These are phyloP conservation scores for Geotrichum aggregatum DNA, from an alignment of 1,139 yeast species.

Conservation along the genomic window DNA sequence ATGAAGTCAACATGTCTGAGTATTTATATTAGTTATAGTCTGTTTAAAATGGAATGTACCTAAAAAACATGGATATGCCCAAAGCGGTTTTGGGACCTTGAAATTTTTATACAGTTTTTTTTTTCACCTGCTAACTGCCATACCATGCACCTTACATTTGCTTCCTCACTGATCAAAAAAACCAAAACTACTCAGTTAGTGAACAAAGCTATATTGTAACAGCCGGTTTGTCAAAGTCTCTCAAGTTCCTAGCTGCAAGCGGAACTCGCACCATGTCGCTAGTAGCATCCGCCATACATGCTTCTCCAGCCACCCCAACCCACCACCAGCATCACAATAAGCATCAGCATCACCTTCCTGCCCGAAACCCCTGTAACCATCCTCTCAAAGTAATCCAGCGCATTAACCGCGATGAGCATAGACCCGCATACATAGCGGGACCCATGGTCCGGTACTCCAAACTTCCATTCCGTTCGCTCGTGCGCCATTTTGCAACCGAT, in stretches of 20 bases:
- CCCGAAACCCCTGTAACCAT: conserved; percentile 49
- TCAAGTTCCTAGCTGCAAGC: too few species aligned
- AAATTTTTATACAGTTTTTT: background rate
- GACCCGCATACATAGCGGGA: conserved; percentile 79
- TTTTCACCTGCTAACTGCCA: too few species aligned
- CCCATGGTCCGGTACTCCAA: conserved; percentile 98
- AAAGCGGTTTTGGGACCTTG: background rate
- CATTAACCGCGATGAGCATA: conserved; percentile 39
- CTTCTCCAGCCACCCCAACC: too few species aligned
- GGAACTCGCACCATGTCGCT: too few species aligned
- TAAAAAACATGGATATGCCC: background rate
- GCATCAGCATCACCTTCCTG: conserved; percentile 19
- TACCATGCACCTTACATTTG: too few species aligned
- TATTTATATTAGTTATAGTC: background rate
- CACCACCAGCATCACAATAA: background rate
- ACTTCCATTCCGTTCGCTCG: conserved; percentile 79
- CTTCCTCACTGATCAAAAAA: too few species aligned
- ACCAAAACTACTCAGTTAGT: too few species aligned
- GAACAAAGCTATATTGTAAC: too few species aligned
- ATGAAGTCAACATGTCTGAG: background rate
- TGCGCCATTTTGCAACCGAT: conserved; percentile 71
- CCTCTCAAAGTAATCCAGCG: conserved; percentile 53
- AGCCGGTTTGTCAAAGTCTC: too few species aligned
- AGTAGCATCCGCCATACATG: too few species aligned
- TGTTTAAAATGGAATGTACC: too few species aligned